Conservation (phyloP, 2,329 filamentous ascomycete genomes). For the Waltergamsia citrina region DNA sequence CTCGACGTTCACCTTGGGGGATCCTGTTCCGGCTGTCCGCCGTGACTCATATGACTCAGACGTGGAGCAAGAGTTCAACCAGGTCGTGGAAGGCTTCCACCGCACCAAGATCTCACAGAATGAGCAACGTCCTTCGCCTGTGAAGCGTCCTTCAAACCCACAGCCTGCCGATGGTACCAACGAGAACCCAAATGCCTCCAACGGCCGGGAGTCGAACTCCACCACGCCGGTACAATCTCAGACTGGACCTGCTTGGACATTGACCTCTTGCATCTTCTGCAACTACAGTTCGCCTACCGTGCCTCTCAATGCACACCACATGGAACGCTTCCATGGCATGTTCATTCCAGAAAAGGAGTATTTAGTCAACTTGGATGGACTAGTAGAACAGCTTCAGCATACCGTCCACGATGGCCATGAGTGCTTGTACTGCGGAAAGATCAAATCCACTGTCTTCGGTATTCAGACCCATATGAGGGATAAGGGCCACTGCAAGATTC, state of each 20-base stretch:
- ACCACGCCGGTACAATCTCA: conserved; percentile 24
- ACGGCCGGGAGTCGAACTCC: conserved; percentile 32
- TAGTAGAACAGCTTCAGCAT: conserved; percentile 68
- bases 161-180: conserved; percentile 30
- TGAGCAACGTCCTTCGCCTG: conserved; percentile 35
- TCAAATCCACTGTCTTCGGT: conserved; percentile 67
- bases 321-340: conserved; percentile 89
- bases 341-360: conserved; percentile 89
- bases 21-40: conserved; percentile 47
- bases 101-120: conserved; percentile 53
- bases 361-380: conserved; percentile 70
- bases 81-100: conserved; percentile 70
- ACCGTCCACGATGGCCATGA: conserved; percentile 75
- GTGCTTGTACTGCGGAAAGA: conserved; percentile 81
- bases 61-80: conserved; percentile 64
- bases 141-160: conserved; percentile 45
- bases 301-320: conserved; percentile 73
- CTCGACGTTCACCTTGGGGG: conserved; percentile 84
- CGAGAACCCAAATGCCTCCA: conserved; percentile 29
- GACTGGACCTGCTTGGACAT: conserved; percentile 28
- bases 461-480: conserved; percentile 97
- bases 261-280: conserved; percentile 76
- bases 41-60: conserved; percentile 50
- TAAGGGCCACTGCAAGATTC: conserved; percentile 93
- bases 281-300: conserved; percentile 72